phyloP scores from a whole-genome alignment of 306 rosid species.

The Trifolium dubium region DNA sequence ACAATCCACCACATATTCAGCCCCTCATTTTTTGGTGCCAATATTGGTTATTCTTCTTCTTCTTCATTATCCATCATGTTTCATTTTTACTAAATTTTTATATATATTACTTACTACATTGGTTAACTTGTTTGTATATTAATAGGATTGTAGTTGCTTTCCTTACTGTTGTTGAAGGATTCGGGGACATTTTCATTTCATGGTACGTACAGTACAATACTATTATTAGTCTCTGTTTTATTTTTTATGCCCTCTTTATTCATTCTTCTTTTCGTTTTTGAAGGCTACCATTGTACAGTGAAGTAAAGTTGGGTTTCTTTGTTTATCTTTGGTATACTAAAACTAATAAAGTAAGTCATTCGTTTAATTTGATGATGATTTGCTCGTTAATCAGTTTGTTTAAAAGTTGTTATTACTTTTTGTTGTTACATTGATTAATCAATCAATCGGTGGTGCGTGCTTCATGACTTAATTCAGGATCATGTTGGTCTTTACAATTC shows the following conservation, averaged over 20 bases:
- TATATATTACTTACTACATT: too few relatives aligned
- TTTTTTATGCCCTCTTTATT: neutral
- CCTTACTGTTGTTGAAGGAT: too few relatives aligned
- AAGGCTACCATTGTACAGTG: too few relatives aligned
- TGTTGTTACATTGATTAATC: neutral
- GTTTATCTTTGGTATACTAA: neutral
- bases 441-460: neutral
- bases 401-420: neutral
- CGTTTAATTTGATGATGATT: neutral
- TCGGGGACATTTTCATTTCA: too few relatives aligned
- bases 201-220: too few relatives aligned
- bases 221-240: too few relatives aligned
- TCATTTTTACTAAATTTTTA: too few relatives aligned
- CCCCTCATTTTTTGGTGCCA: neutral
- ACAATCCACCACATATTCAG: too few relatives aligned
- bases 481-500: conserved; percentile 17
- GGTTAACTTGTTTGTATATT: too few relatives aligned
- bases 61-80: neutral
- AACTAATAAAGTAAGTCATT: neutral
- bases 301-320: neutral
- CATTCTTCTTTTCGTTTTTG: too few relatives aligned
- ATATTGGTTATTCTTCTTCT: neutral
- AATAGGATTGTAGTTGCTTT: too few relatives aligned
- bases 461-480: neutral
- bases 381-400: too few relatives aligned